phyloP scores from a whole-genome alignment of 139 green algal species.

The Coccomyxa sp. region DNA sequence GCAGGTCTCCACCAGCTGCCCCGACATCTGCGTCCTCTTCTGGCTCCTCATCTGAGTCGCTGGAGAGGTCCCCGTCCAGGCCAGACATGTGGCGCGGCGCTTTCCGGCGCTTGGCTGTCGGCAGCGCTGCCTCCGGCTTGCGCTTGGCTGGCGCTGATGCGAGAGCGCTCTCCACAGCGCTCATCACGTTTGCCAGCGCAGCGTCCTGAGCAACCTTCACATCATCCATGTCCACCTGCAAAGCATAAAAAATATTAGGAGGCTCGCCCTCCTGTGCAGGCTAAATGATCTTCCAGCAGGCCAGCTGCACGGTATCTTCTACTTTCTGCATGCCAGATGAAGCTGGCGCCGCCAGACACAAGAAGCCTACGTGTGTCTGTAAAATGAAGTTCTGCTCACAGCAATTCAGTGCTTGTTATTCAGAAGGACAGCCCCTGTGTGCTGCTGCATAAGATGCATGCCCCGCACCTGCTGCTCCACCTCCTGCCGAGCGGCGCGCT shows the following conservation, averaged over 20 bases:
- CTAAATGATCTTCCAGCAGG: not conserved
- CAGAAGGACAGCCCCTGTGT: not conserved
- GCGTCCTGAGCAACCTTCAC: slow-evolving; percentile 36
- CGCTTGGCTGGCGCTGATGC: not conserved
- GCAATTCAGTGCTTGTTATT: not conserved
- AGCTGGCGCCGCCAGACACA: too few relatives aligned
- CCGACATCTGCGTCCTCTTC: too few relatives aligned
- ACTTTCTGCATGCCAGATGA: too few relatives aligned
- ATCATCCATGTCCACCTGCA: slow-evolving; percentile 46
- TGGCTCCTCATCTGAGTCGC: not conserved
- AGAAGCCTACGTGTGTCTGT: not conserved
- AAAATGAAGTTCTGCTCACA: not conserved
- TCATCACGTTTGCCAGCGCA: slow-evolving; percentile 33
- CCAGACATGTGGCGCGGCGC: not conserved
- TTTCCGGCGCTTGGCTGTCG: not conserved
- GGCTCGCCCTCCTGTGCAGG: not conserved
- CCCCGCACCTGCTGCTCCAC: slow-evolving; percentile 21
- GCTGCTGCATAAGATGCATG: not conserved
- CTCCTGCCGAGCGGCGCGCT: slow-evolving; percentile 44
- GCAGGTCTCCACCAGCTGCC: too few relatives aligned
- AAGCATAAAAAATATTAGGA: not conserved
- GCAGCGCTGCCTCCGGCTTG: too few relatives aligned
- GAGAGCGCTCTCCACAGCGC: slow-evolving; percentile 1
- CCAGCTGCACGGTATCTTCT: not conserved
- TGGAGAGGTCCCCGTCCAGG: not conserved